Conservation (phyloP, 2,329 filamentous ascomycete genomes). For the Trichoderma lentiforme region DNA sequence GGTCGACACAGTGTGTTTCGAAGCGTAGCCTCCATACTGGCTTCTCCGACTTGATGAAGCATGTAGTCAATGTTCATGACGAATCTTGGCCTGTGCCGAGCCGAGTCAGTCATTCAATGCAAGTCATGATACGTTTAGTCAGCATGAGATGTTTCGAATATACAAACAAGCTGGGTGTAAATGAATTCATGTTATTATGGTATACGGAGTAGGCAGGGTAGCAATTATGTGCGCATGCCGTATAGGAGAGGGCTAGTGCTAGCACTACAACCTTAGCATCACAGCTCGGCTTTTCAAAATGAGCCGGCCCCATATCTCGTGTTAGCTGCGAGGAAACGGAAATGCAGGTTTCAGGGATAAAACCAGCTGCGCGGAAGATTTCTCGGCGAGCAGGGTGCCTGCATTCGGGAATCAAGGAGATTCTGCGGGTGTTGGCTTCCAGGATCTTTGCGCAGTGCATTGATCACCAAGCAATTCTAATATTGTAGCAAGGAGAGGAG, state of each 20-base stretch:
- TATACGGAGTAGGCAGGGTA: neutral
- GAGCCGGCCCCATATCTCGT: neutral
- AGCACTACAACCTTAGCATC: neutral
- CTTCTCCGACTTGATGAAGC: neutral
- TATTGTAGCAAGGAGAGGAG: neutral
- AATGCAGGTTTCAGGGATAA: neutral
- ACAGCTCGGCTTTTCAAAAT: neutral
- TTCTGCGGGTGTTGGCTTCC: neutral
- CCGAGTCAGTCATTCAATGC: neutral
- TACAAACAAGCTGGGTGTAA: neutral
- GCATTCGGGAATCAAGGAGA: neutral
- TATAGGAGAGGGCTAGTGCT: neutral
- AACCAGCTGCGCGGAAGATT: neutral
- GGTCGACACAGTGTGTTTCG: neutral
- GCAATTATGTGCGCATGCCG: neutral
- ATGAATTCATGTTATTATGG: neutral
- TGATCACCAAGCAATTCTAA: neutral
- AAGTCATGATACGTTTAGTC: neutral
- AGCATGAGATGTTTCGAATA: neutral
- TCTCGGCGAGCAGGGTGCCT: neutral
- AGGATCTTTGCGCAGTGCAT: neutral
- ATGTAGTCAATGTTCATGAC: too few species aligned
- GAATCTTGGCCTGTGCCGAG: neutral
- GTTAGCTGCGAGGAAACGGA: neutral
- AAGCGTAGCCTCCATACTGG: too few species aligned